phyloP scores from a whole-genome alignment of 345 rosid species.

The Turnera subulata region DNA sequence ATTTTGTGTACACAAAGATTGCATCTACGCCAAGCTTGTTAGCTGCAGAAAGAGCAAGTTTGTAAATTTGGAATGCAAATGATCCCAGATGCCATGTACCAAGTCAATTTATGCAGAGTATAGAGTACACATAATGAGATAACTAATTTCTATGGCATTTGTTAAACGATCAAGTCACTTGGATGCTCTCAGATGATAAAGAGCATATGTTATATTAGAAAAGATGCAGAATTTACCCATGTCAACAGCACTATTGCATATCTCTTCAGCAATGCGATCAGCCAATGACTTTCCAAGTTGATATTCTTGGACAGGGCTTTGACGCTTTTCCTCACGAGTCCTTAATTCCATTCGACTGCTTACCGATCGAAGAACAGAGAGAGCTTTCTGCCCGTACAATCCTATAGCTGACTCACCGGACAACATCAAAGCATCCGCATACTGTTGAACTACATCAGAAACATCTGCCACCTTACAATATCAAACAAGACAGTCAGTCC shows the following conservation, averaged over 20 bases:
- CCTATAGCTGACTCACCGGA: conserved; percentile 80
- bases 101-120: too few relatives aligned
- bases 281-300: conserved; percentile 42
- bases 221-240: conserved; percentile 39
- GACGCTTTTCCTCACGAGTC: conserved; percentile 45
- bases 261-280: conserved; percentile 60
- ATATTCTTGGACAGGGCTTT: conserved; percentile 22
- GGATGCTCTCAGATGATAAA: too few relatives aligned
- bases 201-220: too few relatives aligned
- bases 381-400: conserved; percentile 54
- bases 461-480: conserved; percentile 60
- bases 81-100: too few relatives aligned
- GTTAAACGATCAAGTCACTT: too few relatives aligned
- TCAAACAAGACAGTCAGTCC: too few relatives aligned
- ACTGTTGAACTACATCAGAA: conserved; percentile 68
- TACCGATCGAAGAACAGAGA: conserved; percentile 47
- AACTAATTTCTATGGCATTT: too few relatives aligned
- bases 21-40: conserved; percentile 62
- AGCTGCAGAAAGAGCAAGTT: conserved; percentile 30
- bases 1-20: conserved; percentile 61
- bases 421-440: conserved; percentile 68
- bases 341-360: conserved; percentile 61
- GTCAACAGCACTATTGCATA: conserved; percentile 62
- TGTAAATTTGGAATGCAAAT: too few relatives aligned
- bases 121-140: too few relatives aligned